These are phyloP conservation scores for Phyllosticta ampelicida DNA, from an alignment of 2,329 filamentous ascomycete species.

Conservation along the genomic window DNA sequence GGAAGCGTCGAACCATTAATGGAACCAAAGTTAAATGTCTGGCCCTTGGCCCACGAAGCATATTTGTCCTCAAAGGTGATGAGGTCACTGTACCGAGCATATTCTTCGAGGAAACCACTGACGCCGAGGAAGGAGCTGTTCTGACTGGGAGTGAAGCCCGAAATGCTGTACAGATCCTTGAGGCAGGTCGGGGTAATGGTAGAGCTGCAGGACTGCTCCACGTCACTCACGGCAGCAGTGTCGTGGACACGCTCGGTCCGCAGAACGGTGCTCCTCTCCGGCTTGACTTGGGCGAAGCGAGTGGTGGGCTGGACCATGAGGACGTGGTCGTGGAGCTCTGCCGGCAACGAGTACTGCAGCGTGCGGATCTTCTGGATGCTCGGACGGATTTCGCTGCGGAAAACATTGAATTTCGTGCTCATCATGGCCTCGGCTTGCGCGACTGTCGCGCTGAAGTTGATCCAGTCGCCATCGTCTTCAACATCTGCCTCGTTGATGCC, in stretches of 20 bases:
- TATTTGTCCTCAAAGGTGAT: conserved; percentile 28
- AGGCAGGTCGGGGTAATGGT: conserved; percentile 38
- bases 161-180: conserved; percentile 37
- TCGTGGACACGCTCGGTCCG: conserved; percentile 14
- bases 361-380: conserved; percentile 41
- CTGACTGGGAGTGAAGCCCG: conserved; percentile 28
- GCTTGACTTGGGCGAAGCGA: conserved; percentile 43
- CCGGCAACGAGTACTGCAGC: conserved; percentile 51
- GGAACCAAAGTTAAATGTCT: conserved; percentile 34
- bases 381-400: conserved; percentile 36
- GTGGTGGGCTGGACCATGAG: conserved; percentile 57
- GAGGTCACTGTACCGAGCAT: conserved; percentile 38
- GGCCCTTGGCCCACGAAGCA: conserved; percentile 30
- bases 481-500: conserved; percentile 38
- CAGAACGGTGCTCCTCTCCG: conserved; percentile 30
- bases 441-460: conserved; percentile 46
- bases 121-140: conserved; percentile 31
- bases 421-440: conserved; percentile 45
- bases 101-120: conserved; percentile 38
- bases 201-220: conserved; percentile 26
- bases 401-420: conserved; percentile 47
- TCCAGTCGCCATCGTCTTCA: conserved; percentile 47
- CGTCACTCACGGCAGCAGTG: conserved; percentile 7
- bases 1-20: conserved; percentile 29
- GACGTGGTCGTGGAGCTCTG: conserved; percentile 42